Evolutionary conservation across 192 early-diverging fungal genomes (phyloP), one percentile per base, ranked within the genome.

Genomic region (Lunasporangiospora selenospora): DNA sequence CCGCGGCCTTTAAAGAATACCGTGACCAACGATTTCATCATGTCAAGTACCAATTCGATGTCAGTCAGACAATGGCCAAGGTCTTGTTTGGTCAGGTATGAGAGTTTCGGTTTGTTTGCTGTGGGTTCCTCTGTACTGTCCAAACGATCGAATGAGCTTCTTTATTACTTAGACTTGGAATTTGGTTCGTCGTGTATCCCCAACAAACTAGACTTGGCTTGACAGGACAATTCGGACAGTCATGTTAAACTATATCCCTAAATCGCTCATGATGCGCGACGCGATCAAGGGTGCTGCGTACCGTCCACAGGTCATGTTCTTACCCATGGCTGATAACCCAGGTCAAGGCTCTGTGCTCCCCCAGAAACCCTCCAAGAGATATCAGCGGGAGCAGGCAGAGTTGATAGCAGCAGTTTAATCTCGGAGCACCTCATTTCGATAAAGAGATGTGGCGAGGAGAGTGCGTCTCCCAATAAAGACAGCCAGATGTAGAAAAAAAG

Each of bases 301-400:
- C 36, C 58, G 67, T 24, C 67, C 67, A 32, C 67, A 71, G 31
- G 37, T 57, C 18, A 56, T 59, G 8, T 71, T 53, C 52, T 34
- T 71, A 36, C 67, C 67, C 3, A 55, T 70, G 21, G 51, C 38
- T 9, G 42, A 50, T 10, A 59, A 70, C 33, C 50, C 21, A 7
- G 66, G 58, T n/a, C 49, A 36, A 42, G 53, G 38, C 1, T 8
- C n/a, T 15, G 53, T 55, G 2, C 15, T 53, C 0, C 54, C 63
- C 13, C 63, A 65, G 23, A 65, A 50, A 23, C 47, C 51, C 10
- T 57, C 53, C 6, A 49, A 41, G 57, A 29, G 57, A 12, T 59
- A 59, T 24, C 12, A 21, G 2, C 15, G 39, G 24, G 57, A 48
- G 24, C 43, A 45, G 29, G 26, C n/a, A n/a, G n/a, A n/a, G n/a